Percentiles rank a stretch among this genome's conserved stretches.
Conservation (phyloP, 2,329 filamentous ascomycete species). For the Fusarium lyarnte region DNA sequence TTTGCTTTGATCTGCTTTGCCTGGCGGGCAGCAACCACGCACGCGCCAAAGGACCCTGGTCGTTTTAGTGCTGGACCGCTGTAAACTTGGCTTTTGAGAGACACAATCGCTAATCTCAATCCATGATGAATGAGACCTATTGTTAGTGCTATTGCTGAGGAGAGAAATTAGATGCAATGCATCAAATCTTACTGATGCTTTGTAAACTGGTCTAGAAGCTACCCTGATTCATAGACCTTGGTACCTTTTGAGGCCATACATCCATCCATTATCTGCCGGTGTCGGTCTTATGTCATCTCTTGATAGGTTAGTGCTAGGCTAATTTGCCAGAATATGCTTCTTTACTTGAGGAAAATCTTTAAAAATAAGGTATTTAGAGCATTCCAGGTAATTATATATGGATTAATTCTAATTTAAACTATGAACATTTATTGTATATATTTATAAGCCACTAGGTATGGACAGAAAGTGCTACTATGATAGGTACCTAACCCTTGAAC, state of each 20-base stretch:
- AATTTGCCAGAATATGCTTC: background rate
- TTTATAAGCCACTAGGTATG: no score
- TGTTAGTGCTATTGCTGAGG: background rate
- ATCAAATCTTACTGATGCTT: background rate
- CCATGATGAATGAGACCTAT: background rate
- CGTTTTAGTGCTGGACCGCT: conserved; percentile 11
- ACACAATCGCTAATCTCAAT: conserved; percentile 8
- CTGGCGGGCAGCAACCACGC: conserved; percentile 25
- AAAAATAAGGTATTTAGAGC: background rate
- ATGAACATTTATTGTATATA: background rate
- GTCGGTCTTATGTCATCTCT: background rate
- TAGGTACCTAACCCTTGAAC: background rate
- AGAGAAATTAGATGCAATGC: background rate
- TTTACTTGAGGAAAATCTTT: background rate
- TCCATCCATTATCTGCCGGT: background rate
- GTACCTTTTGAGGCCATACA: background rate
- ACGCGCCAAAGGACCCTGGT: conserved; percentile 26
- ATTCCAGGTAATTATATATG: background rate
- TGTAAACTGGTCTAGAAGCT: background rate
- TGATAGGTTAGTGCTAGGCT: background rate
- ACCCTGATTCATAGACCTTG: background rate
- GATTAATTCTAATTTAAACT: background rate
- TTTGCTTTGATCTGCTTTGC: conserved; percentile 18
- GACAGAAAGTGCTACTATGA: background rate
- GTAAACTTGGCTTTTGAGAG: conserved; percentile 11